A percentile compares a stretch with the other conserved stretches of the same genome.
Evolutionary conservation across 768 basidiomycete species (phyloP).

Genomic region (Punctularia strigosozonata): DNA sequence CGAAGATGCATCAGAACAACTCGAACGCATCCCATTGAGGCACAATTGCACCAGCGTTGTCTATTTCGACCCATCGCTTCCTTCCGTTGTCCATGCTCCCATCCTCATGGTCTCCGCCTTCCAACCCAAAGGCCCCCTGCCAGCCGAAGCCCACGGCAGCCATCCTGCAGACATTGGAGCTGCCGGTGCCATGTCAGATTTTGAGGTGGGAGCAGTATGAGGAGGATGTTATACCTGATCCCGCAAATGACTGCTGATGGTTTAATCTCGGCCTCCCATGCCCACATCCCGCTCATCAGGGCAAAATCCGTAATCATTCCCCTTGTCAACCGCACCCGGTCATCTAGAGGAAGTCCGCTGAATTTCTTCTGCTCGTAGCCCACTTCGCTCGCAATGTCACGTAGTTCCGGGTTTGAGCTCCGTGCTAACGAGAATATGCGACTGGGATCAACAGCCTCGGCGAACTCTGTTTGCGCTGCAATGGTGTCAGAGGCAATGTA

Average conservation of each 20-base stretch:
- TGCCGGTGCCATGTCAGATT: too few species aligned
- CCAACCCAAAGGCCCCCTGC: slow-evolving; percentile 47
- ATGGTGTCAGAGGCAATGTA: slow-evolving; percentile 58
- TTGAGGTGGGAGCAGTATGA: too few species aligned
- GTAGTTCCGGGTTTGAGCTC: slow-evolving; percentile 30
- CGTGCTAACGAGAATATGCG: slow-evolving; percentile 33
- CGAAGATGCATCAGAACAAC: too few species aligned
- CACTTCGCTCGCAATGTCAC: slow-evolving; percentile 33
- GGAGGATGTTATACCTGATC: slow-evolving; percentile 46
- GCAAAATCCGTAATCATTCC: slow-evolving; percentile 66
- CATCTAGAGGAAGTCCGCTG: slow-evolving; percentile 22
- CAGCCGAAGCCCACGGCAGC: slow-evolving; percentile 54
- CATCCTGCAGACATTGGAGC: slow-evolving; percentile 50
- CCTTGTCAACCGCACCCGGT: slow-evolving; percentile 37
- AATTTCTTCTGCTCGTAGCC: slow-evolving; percentile 49
- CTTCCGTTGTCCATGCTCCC: slow-evolving; percentile 33
- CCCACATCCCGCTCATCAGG: slow-evolving; percentile 52
- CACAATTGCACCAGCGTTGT: slow-evolving; percentile 38
- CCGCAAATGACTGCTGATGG: slow-evolving; percentile 48
- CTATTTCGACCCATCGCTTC: slow-evolving; percentile 57
- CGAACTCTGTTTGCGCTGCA: slow-evolving; percentile 28
- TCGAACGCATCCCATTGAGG: slow-evolving; percentile 54
- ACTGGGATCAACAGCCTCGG: slow-evolving; percentile 21
- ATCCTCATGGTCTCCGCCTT: slow-evolving; percentile 22
- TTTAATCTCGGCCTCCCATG: slow-evolving; percentile 24